A percentile compares a stretch with the other conserved stretches of the same genome.
Conservation (phyloP, 129 eudicot species). For the Chrysanthemum makinoi region DNA sequence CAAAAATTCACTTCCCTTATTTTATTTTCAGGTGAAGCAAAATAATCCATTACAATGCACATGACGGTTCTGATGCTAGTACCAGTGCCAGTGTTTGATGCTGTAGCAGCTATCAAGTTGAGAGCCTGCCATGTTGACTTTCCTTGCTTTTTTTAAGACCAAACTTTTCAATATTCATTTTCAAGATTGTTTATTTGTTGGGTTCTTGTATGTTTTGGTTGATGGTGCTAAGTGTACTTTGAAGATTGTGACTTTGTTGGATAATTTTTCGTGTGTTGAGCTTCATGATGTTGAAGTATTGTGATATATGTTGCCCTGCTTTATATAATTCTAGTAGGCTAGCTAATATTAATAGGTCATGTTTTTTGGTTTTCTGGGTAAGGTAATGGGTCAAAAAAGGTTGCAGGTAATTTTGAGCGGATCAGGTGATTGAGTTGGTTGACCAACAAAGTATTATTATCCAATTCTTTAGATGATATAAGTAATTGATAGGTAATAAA, state of each 20-base stretch:
- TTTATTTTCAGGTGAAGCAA: constrained; percentile 8
- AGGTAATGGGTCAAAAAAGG: neutral
- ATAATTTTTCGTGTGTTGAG: constrained; percentile 8
- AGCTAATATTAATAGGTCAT: neutral
- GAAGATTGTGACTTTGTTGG: constrained; percentile 5
- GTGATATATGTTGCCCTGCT: neutral
- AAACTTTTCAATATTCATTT: neutral
- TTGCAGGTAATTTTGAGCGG: too few species aligned
- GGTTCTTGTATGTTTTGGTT: neutral
- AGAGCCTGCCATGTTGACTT: neutral
- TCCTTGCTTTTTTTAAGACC: neutral
- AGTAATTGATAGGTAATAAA: too few species aligned
- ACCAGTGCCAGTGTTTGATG: constrained; percentile 4
- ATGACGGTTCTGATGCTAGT: neutral
- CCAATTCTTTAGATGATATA: too few species aligned
- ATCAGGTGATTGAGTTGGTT: too few species aligned
- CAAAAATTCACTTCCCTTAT: neutral
- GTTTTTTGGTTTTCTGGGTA: neutral
- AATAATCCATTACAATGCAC: neutral
- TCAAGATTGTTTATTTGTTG: constrained; percentile 13
- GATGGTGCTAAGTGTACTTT: neutral
- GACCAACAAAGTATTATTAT: too few species aligned
- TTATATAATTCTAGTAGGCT: neutral
- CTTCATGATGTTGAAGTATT: constrained; percentile 6
- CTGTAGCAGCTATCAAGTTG: neutral